Evolutionary conservation across 2,329 filamentous ascomycete genomes (phyloP), one percentile per base, ranked within the genome.

Genomic region (Aureobasidium sp.): DNA sequence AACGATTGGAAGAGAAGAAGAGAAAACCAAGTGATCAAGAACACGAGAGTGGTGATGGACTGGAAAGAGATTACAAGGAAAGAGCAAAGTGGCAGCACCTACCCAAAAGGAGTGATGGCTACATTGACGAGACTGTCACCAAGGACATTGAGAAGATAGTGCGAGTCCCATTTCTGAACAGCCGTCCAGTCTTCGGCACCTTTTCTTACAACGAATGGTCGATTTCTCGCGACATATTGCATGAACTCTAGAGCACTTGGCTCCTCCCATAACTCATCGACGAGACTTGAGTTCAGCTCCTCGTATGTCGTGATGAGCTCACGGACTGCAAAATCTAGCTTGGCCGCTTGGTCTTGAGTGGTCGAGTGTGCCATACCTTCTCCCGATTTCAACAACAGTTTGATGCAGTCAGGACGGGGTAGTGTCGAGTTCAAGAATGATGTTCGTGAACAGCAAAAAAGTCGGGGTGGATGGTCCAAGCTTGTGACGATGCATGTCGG

Each of bases 191-290:
- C 73, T 0, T 70, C 70, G 1, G 87, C 87, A 3, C 81, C 88
- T 9, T 80, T 76, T 41, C 87, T 81, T 31, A 92, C 77, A 2
- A 93, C 82, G 67, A 93, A 92, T 0, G 90, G 90, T 1, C 84
- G 82, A 70, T 93, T 94, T 39, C 78, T 81, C 17, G 87, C 81
- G 22, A 92, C 88, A 73, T 85, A 87, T 68, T 88, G 84, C 85
- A 91, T 88, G 71, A 93, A 93, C 70, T 92, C 87, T 6, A 94
- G 81, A 0, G 90, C 83, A 31, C 86, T 89, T 4, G 90, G 90
- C 53, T 87, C 83, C 45, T 82, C 78, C 15, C 77, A 47, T 2
- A 91, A 79, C 67, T 86, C 84, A 49, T 88, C 82, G 62, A 91
- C 78, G 17, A 69, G 68, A 25, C 76, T 71, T 62, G 79, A 73